Percentiles rank a stretch among this genome's conserved stretches.
These are phyloP conservation scores for Boeremia exigua DNA, from an alignment of 2,329 filamentous ascomycete genomes.

Conservation along the genomic window DNA sequence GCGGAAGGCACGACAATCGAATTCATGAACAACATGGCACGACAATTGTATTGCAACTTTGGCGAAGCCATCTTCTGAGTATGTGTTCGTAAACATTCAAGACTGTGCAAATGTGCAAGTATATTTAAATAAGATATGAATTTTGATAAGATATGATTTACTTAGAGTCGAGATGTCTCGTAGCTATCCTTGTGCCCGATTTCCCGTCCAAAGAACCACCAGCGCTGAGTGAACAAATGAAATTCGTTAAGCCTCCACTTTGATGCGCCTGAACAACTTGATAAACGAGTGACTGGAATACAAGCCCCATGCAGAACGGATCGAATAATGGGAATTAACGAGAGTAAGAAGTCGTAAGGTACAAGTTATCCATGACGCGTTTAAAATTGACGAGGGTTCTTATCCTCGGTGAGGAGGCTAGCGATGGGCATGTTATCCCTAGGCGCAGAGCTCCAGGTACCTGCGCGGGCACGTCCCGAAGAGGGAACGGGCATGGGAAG, in stretches of 20 bases:
- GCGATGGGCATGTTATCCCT: slow-evolving; percentile 49
- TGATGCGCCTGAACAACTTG: not conserved
- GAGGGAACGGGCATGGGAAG: slow-evolving; percentile 48
- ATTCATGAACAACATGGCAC: too few species aligned
- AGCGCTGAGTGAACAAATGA: slow-evolving; percentile 3
- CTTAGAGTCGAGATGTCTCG: not conserved
- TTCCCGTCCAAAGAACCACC: not conserved
- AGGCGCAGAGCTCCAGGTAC: slow-evolving; percentile 46
- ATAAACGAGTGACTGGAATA: not conserved
- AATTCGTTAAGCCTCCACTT: slow-evolving; percentile 6
- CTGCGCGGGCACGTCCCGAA: slow-evolving; percentile 36
- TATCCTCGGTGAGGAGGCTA: slow-evolving; percentile 48
- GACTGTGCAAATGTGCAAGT: not conserved
- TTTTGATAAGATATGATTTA: too few species aligned
- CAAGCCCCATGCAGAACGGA: not conserved
- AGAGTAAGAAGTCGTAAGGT: slow-evolving; percentile 23
- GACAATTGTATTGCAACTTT: too few species aligned
- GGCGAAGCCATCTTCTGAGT: too few species aligned
- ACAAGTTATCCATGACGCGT: not conserved
- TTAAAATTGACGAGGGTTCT: slow-evolving; percentile 31
- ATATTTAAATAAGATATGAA: too few species aligned
- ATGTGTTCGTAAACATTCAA: not conserved
- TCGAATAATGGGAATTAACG: slow-evolving; percentile 17
- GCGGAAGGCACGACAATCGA: not conserved
- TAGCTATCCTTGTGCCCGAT: not conserved